Conservation (phyloP, 495 filamentous ascomycete species). For the Daldinia childiae region DNA sequence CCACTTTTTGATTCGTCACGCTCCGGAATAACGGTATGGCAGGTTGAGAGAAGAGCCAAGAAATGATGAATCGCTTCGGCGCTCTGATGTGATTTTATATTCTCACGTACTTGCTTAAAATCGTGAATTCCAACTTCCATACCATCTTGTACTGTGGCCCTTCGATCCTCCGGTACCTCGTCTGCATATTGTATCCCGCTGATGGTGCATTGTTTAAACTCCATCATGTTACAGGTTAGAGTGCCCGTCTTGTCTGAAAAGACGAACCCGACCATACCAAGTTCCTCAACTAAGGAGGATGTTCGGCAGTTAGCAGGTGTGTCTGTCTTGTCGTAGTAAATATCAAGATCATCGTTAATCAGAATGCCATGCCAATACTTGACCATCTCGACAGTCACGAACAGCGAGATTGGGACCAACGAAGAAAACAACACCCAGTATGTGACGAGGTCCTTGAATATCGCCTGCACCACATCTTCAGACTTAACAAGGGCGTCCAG, state of each 20-base stretch:
- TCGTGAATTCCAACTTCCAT: slow-evolving; percentile 85
- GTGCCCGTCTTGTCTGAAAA: slow-evolving; percentile 99
- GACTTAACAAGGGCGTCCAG: slow-evolving; percentile 59
- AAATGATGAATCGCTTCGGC: slow-evolving; percentile 86
- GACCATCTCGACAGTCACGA: slow-evolving; percentile 97
- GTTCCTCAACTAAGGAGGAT: slow-evolving; percentile 94
- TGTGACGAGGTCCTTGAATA: slow-evolving; percentile 94
- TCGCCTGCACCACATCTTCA: slow-evolving; percentile 73
- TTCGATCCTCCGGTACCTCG: slow-evolving; percentile 90
- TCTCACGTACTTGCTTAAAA: slow-evolving; percentile 79
- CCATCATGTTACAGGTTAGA: slow-evolving; percentile 99
- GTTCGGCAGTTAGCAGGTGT: slow-evolving; percentile 96
- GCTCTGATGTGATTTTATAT: slow-evolving; percentile 74
- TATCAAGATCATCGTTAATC: slow-evolving; percentile 96
- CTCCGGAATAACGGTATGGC: slow-evolving; percentile 98
- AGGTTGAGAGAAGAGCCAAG: slow-evolving; percentile 85
- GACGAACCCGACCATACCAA: slow-evolving; percentile 98
- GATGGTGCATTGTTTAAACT: slow-evolving; percentile 95
- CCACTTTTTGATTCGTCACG: slow-evolving; percentile 75
- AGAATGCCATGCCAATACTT: slow-evolving; percentile 98
- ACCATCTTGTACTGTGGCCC: slow-evolving; percentile 78
- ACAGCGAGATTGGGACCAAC: slow-evolving; percentile 94
- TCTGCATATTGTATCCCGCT: slow-evolving; percentile 93
- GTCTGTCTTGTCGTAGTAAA: slow-evolving; percentile 95
- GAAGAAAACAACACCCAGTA: slow-evolving; percentile 99